Conservation (phyloP, 2,329 filamentous ascomycete species). For the Mariannaea sp. region DNA sequence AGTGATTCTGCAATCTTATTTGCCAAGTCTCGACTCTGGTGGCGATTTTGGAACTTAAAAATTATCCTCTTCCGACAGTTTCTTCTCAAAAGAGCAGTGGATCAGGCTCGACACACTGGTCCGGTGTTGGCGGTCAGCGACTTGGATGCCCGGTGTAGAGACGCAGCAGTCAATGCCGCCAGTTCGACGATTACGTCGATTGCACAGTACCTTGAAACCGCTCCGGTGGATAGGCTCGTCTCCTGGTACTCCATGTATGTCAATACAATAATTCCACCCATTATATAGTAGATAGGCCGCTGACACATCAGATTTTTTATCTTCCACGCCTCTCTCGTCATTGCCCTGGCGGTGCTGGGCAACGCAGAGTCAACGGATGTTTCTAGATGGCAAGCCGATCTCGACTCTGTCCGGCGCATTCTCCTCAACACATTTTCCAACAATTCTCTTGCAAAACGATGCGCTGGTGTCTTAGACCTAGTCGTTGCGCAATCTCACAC, state of each 20-base stretch:
- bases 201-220: neutral
- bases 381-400: constrained; percentile 36
- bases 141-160: constrained; percentile 31
- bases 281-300: too few relatives aligned
- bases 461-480: constrained; percentile 37
- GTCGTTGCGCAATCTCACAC: constrained; percentile 25
- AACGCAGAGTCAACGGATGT: constrained; percentile 34
- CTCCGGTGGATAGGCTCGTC: constrained; percentile 29
- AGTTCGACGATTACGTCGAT: constrained; percentile 34
- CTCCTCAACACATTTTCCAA: constrained; percentile 31
- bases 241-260: constrained; percentile 42
- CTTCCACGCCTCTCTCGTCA: constrained; percentile 41
- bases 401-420: constrained; percentile 35
- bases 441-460: constrained; percentile 36
- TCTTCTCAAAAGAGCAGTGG: constrained; percentile 35
- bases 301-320: constrained; percentile 35
- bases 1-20: constrained; percentile 34
- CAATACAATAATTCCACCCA: too few relatives aligned
- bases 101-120: constrained; percentile 17
- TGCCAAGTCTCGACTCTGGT: constrained; percentile 38
- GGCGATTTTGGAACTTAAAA: constrained; percentile 42
- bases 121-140: constrained; percentile 14
- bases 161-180: constrained; percentile 36
- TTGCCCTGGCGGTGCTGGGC: constrained; percentile 37
- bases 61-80: constrained; percentile 40